Evolutionary conservation across 2,329 filamentous ascomycete species (phyloP).

Genomic region (Polytolypa hystricis): DNA sequence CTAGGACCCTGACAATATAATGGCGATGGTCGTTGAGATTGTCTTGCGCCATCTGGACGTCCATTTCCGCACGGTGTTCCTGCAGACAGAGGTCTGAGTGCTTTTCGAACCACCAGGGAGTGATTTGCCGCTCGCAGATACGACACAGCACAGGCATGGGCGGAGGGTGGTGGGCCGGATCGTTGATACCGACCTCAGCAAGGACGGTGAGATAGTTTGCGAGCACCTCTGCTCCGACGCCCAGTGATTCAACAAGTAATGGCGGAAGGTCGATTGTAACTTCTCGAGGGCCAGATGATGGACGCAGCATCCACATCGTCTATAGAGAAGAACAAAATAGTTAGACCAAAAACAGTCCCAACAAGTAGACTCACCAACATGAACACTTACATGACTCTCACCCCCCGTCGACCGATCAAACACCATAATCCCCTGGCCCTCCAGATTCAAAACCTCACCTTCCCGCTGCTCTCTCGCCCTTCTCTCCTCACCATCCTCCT

Average conservation of each 20-base stretch:
- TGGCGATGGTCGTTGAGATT: constrained; percentile 85
- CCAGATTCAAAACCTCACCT: constrained; percentile 60
- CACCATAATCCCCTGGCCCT: constrained; percentile 97
- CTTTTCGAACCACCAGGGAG: constrained; percentile 99
- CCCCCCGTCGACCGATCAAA: constrained; percentile 79
- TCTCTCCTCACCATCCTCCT: constrained; percentile 19
- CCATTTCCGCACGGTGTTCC: constrained; percentile 94
- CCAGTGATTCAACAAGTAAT: constrained; percentile 82
- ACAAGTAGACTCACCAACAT: not conserved
- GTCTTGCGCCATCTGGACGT: constrained; percentile 92
- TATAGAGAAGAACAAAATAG: constrained; percentile 31
- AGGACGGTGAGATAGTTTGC: constrained; percentile 86
- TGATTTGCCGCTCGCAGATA: constrained; percentile 94
- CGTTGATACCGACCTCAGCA: constrained; percentile 69
- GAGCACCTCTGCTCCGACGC: constrained; percentile 86
- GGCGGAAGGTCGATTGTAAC: constrained; percentile 90
- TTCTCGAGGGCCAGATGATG: constrained; percentile 76
- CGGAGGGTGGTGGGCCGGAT: constrained; percentile 63
- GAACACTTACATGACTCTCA: constrained; percentile 69
- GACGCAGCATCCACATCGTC: constrained; percentile 99
- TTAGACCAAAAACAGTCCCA: constrained; percentile 2
- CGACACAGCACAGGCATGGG: constrained; percentile 82
- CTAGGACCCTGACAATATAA: constrained; percentile 86
- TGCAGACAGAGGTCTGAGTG: constrained; percentile 93
- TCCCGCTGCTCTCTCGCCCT: constrained; percentile 27